A percentile compares a stretch with the other conserved stretches of the same genome.
Conservation (phyloP, 305 asterid species). For the Solanum hybrid region DNA sequence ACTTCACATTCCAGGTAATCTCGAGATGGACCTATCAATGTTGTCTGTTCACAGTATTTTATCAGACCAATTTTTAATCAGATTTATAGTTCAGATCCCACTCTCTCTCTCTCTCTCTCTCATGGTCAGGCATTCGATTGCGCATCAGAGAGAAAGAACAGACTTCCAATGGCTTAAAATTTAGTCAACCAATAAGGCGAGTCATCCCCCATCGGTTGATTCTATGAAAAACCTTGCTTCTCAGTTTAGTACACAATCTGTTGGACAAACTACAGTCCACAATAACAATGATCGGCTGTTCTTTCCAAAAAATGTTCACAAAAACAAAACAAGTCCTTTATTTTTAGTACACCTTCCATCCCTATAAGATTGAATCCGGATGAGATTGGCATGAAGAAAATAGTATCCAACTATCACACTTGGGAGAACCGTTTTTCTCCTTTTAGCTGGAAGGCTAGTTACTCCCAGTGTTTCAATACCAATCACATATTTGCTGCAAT, state of each 20-base stretch:
- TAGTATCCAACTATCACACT: background rate
- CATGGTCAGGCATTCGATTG: background rate
- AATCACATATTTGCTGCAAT: background rate
- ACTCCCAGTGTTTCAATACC: background rate
- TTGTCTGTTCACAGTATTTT: background rate
- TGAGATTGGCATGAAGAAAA: background rate
- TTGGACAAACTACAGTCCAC: background rate
- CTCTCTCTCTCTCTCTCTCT: background rate
- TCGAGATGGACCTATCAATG: background rate
- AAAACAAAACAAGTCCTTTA: background rate
- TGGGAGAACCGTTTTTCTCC: background rate
- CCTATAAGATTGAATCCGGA: background rate
- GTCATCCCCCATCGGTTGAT: background rate
- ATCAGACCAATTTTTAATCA: background rate
- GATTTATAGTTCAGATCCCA: background rate
- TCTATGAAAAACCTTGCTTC: background rate
- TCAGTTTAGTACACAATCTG: background rate
- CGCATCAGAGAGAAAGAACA: background rate
- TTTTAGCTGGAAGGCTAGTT: background rate
- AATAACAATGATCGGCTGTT: background rate
- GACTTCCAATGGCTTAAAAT: background rate
- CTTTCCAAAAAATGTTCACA: background rate
- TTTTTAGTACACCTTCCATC: background rate
- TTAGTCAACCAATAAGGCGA: background rate
- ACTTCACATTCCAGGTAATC: background rate